Percentiles rank a stretch among this genome's conserved stretches.
Evolutionary conservation across 495 filamentous ascomycete genomes (phyloP).

Genomic region (Podospora pseudopauciseta): DNA sequence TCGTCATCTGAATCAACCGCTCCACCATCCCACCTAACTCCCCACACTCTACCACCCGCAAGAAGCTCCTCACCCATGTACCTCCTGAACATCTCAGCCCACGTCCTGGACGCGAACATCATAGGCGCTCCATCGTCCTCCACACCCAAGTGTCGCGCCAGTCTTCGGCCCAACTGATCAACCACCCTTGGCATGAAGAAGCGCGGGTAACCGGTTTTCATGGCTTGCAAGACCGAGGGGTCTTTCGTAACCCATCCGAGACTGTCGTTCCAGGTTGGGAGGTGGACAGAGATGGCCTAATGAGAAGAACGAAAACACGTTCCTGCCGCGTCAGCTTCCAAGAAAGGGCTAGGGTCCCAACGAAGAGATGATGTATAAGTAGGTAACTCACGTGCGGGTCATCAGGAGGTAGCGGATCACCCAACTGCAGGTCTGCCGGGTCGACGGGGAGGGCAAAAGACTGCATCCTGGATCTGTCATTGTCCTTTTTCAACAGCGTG

Average conservation of each 20-base stretch:
- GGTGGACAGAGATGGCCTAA: constrained; percentile 30
- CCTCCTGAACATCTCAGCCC: background rate
- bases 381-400: background rate
- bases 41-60: background rate
- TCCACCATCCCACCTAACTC: background rate
- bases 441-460: background rate
- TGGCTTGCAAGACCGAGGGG: constrained; percentile 20
- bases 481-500: background rate
- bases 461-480: background rate
- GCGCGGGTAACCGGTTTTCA: constrained; percentile 31
- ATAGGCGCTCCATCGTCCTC: background rate
- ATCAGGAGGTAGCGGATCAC: background rate
- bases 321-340: background rate
- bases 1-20: background rate
- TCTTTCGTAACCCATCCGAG: constrained; percentile 29
- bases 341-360: too few relatives aligned
- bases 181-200: constrained; percentile 26
- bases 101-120: background rate
- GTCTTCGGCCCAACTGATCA: constrained; percentile 8
- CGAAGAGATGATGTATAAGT: background rate
- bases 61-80: background rate
- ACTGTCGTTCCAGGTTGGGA: constrained; percentile 29
- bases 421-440: background rate
- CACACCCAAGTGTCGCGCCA: background rate
- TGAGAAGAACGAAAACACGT: background rate